Conservation (phyloP, 1,139 yeast species). For the Sugiyamaella paludigena region DNA sequence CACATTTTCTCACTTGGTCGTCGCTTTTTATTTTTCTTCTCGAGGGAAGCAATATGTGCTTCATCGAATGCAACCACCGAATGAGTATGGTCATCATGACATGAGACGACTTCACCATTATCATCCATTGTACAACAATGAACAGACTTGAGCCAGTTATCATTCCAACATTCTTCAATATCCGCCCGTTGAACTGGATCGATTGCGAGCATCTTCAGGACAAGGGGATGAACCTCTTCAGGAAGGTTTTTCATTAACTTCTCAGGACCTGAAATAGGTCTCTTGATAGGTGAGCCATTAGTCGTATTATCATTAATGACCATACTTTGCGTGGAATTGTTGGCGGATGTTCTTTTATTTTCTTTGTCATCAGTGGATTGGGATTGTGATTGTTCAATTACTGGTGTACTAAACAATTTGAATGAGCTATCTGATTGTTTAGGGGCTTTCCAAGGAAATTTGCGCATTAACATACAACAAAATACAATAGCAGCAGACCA, state of each 20-base stretch:
- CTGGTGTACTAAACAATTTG: conserved; percentile 42
- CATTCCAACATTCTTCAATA: conserved; percentile 78
- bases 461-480: conserved; percentile 90
- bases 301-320: not conserved
- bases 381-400: not conserved
- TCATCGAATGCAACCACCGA: conserved; percentile 89
- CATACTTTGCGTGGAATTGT: not conserved
- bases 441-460: conserved; percentile 98
- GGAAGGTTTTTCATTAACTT: conserved; percentile 37
- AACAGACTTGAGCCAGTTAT: conserved; percentile 67
- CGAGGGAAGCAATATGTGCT: conserved; percentile 93
- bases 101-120: conserved; percentile 36
- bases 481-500: conserved; percentile 94
- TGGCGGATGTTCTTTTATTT: not conserved
- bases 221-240: conserved; percentile 34
- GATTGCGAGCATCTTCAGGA: conserved; percentile 36
- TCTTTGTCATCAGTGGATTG: not conserved
- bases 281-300: not conserved
- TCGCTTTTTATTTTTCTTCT: conserved; percentile 50
- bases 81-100: conserved; percentile 61
- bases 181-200: conserved; percentile 55
- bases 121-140: conserved; percentile 47
- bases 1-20: conserved; percentile 41
- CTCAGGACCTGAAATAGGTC: conserved; percentile 30
- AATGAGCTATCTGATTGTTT: conserved; percentile 80